Base-by-base conservation (phyloP, 164 flowering plant genomes). In the Dillenia suffruticosa region DNA sequence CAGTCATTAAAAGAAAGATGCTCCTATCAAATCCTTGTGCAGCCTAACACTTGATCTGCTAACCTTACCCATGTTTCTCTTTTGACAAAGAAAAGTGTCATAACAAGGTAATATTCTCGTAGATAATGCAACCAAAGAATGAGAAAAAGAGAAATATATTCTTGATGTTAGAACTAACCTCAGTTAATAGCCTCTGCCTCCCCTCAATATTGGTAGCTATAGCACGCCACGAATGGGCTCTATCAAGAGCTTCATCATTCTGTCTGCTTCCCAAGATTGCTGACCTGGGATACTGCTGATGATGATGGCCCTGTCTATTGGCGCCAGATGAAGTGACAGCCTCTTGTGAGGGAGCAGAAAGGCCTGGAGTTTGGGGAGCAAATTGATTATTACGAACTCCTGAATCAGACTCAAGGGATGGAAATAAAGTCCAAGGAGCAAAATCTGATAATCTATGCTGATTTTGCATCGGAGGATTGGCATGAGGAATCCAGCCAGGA, bases 151-250 rank as follows among this genome's bases (percentile, higher is more conserved):
- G 40, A 32, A 32, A 32, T 32, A 32, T 0, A 32, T 5, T 32
- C 40, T 32, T 7, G 6, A 32, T 32, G 40, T 32, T 32, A 32
- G 40, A 61, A 74, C 82, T 65, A 58, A 92, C 98, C 98, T 92
- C 98, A 40, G 96, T 77, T 10, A 81, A 81, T 45, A 89, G 79
- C 70, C 91, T 74, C 72, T 75, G 79, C 77, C 87, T 81, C 65
- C 87, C 91, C 74, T 84, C 95, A 63, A 77, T 50, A 1, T 72
- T 78, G 59, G 85, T 72, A 66, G 87, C 80, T 66, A 84, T 71
- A 56, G 70, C 64, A 51, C 86, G 82, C 59, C 79, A 51, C 2
- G 90, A 72, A 59, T 81, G 62, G 15, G 96, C 90, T 56, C 73
- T 10, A 50, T 83, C 90, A 49, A 64, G 50, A 56, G 69, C 74